phyloP scores from a whole-genome alignment of 2,329 filamentous ascomycete genomes.

The Sporothrix brasiliensis region DNA sequence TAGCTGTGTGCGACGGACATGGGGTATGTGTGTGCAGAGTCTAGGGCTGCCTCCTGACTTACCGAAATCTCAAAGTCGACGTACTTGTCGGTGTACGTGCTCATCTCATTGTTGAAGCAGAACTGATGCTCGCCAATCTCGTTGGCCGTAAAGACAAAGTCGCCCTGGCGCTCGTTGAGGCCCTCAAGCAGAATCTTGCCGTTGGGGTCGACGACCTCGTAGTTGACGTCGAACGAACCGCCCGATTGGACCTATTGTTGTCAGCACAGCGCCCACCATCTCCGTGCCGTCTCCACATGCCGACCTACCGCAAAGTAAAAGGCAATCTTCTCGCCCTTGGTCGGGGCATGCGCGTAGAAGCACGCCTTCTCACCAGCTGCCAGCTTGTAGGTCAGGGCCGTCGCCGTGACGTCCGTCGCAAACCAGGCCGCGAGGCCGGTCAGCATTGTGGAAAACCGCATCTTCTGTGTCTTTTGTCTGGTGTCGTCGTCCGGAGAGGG shows the following conservation, averaged over 20 bases:
- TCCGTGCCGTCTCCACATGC: too few relatives aligned
- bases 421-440: conserved; percentile 72
- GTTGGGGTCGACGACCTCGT: conserved; percentile 79
- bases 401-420: conserved; percentile 74
- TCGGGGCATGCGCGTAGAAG: conserved; percentile 82
- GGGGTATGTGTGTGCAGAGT: neutral
- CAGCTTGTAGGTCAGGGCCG: conserved; percentile 92
- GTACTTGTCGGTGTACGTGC: conserved; percentile 94
- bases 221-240: conserved; percentile 96
- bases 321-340: conserved; percentile 82
- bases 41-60: conserved; percentile 43
- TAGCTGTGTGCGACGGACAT: neutral
- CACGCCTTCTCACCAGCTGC: conserved; percentile 90
- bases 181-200: conserved; percentile 82
- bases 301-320: conserved; percentile 93
- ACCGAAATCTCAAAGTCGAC: conserved; percentile 98
- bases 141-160: conserved; percentile 96
- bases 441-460: conserved; percentile 66
- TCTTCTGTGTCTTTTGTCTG: conserved; percentile 45
- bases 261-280: too few relatives aligned
- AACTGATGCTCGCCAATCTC: conserved; percentile 88
- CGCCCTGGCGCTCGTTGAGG: conserved; percentile 88
- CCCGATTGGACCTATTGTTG: conserved; percentile 84
- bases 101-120: conserved; percentile 99
- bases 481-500: neutral